phyloP scores from a whole-genome alignment of 352 stramenopile genomes.

The Pseudoperonospora humuli region DNA sequence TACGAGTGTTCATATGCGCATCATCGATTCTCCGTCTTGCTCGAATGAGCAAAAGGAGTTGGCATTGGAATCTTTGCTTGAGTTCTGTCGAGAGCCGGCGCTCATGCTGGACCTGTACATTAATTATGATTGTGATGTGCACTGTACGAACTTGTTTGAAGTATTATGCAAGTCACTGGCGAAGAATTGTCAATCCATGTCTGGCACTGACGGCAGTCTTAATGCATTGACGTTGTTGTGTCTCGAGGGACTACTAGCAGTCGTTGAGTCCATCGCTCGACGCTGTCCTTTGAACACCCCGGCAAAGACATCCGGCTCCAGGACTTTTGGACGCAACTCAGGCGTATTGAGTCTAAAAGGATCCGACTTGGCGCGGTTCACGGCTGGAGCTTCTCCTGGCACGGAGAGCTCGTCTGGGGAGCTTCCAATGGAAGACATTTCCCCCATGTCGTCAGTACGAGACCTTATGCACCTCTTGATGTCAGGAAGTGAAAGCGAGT shows the following conservation, averaged over 20 bases:
- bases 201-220: conserved; percentile 43
- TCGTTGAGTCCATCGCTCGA: conserved; percentile 90
- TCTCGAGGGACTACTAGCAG: conserved; percentile 84
- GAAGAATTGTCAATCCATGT: conserved; percentile 76
- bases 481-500: conserved; percentile 70
- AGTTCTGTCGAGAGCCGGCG: conserved; percentile 96
- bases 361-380: conserved; percentile 63
- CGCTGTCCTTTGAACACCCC: conserved; percentile 60
- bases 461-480: conserved; percentile 82
- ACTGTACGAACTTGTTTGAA: conserved; percentile 98
- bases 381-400: conserved; percentile 21
- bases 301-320: conserved; percentile 17
- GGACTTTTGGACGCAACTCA: conserved; percentile 19
- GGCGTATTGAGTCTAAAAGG: conserved; percentile 48
- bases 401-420: conserved; percentile 27
- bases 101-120: conserved; percentile 98
- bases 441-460: conserved; percentile 73
- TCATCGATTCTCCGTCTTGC: conserved; percentile 83
- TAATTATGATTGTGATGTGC: conserved; percentile 99
- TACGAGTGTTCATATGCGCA: conserved; percentile 94
- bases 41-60: conserved; percentile 82
- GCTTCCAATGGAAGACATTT: conserved; percentile 68
- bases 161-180: conserved; percentile 92
- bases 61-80: conserved; percentile 90
- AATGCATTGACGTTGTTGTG: conserved; percentile 70